phyloP scores from a whole-genome alignment of 805 yeast genomes.

The Dipodascus albidus region DNA sequence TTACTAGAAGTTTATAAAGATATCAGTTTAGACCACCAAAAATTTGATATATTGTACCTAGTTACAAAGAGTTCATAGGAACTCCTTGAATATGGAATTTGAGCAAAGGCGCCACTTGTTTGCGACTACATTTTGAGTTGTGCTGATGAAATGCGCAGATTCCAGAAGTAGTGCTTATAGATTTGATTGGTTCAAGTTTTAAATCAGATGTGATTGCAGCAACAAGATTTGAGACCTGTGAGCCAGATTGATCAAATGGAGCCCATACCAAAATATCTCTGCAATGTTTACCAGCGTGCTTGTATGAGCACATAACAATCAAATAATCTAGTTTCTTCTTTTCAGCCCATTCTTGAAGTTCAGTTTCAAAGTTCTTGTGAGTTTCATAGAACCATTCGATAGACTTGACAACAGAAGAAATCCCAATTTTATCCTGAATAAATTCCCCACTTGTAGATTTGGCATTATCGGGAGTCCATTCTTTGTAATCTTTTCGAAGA shows the following conservation, averaged over 20 bases:
- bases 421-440: constrained; percentile 41
- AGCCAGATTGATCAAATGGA: constrained; percentile 14
- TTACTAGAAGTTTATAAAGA: no score
- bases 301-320: constrained; percentile 39
- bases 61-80: neutral
- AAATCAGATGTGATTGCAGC: constrained; percentile 17
- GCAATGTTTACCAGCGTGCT: constrained; percentile 23
- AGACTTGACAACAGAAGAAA: constrained; percentile 62
- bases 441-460: constrained; percentile 17
- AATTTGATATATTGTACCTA: neutral
- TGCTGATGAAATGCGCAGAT: constrained; percentile 34
- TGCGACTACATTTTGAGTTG: constrained; percentile 59
- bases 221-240: constrained; percentile 12
- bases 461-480: constrained; percentile 29
- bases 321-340: constrained; percentile 29
- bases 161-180: constrained; percentile 10
- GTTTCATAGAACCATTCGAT: constrained; percentile 37
- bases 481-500: constrained; percentile 75
- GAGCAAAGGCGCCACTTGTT: constrained; percentile 70
- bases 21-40: no score
- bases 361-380: constrained; percentile 21
- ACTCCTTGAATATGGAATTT: constrained; percentile 7
- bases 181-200: constrained; percentile 15
- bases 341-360: constrained; percentile 21
- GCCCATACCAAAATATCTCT: constrained; percentile 34